A percentile compares a stretch with the other conserved stretches of the same genome.
Conservation (phyloP, 2,329 filamentous ascomycete species). For the Mycogone perniciosa region DNA sequence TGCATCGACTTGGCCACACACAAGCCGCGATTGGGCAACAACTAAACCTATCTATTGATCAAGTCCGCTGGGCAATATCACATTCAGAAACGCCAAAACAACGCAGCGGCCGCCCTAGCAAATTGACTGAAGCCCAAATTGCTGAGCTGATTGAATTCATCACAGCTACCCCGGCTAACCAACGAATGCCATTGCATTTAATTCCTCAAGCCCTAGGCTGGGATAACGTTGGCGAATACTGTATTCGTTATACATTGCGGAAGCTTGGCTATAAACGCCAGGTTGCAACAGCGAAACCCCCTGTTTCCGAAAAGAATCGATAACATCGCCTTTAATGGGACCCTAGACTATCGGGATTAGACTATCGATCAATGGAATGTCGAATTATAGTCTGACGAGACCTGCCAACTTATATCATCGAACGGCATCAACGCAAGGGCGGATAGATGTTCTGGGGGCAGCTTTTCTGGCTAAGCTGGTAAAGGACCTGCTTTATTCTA, state of each 20-base stretch:
- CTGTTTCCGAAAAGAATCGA: no score
- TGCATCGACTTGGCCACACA: conserved; percentile 6
- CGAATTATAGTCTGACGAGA: no score
- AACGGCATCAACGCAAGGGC: no score
- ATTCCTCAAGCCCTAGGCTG: conserved; percentile 5
- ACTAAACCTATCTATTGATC: conserved; percentile 3
- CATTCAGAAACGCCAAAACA: conserved; percentile 6
- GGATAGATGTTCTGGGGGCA: no score
- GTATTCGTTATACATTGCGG: conserved; percentile 5
- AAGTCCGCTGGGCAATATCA: conserved; percentile 5
- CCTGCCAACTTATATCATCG: no score
- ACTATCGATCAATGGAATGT: no score
- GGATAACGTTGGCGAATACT: conserved; percentile 6
- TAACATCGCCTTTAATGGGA: no score
- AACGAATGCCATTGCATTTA: conserved; percentile 3
- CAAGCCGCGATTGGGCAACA: conserved; percentile 3
- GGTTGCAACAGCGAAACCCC: no score
- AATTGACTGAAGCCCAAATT: conserved; percentile 1
- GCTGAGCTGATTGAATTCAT: conserved; percentile 3
- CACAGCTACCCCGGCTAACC: conserved; percentile 1
- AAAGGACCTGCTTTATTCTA: no score
- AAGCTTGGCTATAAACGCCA: conserved; percentile 1
- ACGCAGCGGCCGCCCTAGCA: background rate
- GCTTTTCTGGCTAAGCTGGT: no score
- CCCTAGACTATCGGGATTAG: no score